Base-by-base conservation (phyloP, 176 grass and related monocot species). In the Zoysia japonica region DNA sequence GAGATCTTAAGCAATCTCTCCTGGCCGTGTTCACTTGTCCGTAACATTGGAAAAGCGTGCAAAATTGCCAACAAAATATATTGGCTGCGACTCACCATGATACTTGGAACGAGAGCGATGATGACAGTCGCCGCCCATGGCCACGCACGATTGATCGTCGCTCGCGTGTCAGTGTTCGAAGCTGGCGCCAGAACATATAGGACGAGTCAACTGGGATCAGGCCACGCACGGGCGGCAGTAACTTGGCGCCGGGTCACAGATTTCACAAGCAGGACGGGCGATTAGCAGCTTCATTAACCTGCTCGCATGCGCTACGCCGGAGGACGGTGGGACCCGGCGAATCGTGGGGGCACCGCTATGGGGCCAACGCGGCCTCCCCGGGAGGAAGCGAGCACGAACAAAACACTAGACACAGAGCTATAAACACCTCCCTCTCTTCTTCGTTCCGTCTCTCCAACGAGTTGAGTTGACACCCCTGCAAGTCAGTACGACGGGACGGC, bases 271-370 rank as follows among this genome's bases (percentile, higher is more conserved):
- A 35, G 14, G 14, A 5, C 6, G 5, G 5, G 20, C 42, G 57
- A 39, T 38, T 6, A 40, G 53, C 37, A 42, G 64, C 63, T 70
- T 36, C 56, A 41, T 89, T 85, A 81, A 76, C 64, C 52, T 16
- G 65, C 39, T 85, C 87, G 81, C 82, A 81, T 50, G 87, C 78
- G 52, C 72, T 71, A 20, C 16, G 71, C 70, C 9, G 71, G 73
- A 61, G 0, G 41, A 12, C 11, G 4, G 16, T 42, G 14, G 68
- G 59, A 17, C 7, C 76, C 19, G 12, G 4, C 56, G 0, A 2
- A 4, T 2, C 14, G 54, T 11, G 6, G 60, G 72, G 40, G 7
- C 73, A 50, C 68, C 56, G 35, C 5, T 0, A 63, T 68, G 65
- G 82, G 73, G 5, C 82, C 82, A 53, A 59, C 73, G 40, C 15